Evolutionary conservation across 2,329 filamentous ascomycete genomes (phyloP).

Genomic region (Talaromyces piceae): DNA sequence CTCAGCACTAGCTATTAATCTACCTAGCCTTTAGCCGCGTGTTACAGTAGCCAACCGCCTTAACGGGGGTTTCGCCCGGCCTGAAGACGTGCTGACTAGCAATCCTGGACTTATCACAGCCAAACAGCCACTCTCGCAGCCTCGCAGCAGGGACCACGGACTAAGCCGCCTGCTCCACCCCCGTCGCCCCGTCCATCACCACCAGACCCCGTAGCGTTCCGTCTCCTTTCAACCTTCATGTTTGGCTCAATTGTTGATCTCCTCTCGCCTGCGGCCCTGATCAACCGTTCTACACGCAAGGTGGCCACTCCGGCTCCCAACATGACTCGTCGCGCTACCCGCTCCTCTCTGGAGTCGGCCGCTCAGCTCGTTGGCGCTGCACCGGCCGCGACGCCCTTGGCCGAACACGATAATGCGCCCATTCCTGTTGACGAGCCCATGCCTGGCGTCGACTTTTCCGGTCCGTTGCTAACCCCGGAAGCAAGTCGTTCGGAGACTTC

Average conservation of each 20-base stretch:
- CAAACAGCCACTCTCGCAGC: not conserved
- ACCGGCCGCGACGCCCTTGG: conserved; percentile 20
- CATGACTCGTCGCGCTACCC: conserved; percentile 24
- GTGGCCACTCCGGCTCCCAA: conserved; percentile 12
- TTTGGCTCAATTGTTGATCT: conserved; percentile 13
- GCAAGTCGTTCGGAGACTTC: conserved; percentile 38
- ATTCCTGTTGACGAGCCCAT: not conserved
- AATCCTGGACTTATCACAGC: not conserved
- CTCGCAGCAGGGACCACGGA: conserved; percentile 1
- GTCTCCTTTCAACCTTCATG: conserved; percentile 10
- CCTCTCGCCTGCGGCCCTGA: conserved; percentile 11
- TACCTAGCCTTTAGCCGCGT: conserved; percentile 1
- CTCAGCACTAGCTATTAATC: not conserved
- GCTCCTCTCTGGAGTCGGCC: conserved; percentile 24
- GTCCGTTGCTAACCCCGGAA: conserved; percentile 37
- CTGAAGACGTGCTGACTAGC: not conserved
- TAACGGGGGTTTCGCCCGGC: not conserved
- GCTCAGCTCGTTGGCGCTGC: conserved; percentile 7
- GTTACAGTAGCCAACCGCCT: not conserved
- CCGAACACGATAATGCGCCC: conserved; percentile 9
- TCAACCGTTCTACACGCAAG: conserved; percentile 7
- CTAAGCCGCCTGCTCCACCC: conserved; percentile 4
- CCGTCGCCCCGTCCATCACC: conserved; percentile 3
- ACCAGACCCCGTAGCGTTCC: conserved; percentile 4
- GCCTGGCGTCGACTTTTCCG: conserved; percentile 28